Conservation (phyloP, 2,329 filamentous ascomycete species). For the Hymenoscyphus fraxineus region DNA sequence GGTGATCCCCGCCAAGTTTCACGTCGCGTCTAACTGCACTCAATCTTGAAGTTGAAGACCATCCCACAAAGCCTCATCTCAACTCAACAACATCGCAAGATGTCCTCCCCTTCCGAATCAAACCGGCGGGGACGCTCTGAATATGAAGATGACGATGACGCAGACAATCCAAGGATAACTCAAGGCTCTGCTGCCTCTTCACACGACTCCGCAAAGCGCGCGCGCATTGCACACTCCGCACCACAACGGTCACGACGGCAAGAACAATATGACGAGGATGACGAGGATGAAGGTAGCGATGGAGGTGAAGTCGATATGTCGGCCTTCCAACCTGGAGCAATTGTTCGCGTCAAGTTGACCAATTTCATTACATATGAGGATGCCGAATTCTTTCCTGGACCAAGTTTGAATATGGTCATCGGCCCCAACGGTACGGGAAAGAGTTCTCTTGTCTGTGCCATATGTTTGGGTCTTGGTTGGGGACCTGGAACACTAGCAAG, state of each 20-base stretch:
- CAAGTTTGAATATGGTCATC: conserved; percentile 96
- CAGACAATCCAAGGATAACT: conserved; percentile 19
- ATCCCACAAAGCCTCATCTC: not conserved
- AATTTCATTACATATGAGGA: conserved; percentile 96
- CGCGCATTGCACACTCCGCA: conserved; percentile 22
- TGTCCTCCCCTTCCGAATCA: conserved; percentile 7
- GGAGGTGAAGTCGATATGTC: conserved; percentile 3
- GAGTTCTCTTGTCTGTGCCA: conserved; percentile 93
- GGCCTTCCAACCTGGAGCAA: conserved; percentile 62
- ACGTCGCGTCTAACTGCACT: not conserved
- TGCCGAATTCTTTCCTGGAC: conserved; percentile 86
- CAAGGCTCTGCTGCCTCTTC: conserved; percentile 22
- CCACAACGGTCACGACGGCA: conserved; percentile 12
- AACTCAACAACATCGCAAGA: not conserved
- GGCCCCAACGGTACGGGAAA: conserved; percentile 98
- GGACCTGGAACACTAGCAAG: conserved; percentile 77
- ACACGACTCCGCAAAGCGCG: conserved; percentile 26
- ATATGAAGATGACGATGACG: conserved; percentile 30
- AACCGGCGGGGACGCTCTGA: conserved; percentile 17
- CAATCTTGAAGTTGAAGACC: not conserved
- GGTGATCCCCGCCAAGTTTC: not conserved
- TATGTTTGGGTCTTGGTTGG: conserved; percentile 88
- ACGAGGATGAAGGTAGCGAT: conserved; percentile 10
- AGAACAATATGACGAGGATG: conserved; percentile 13
- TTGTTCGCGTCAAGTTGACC: conserved; percentile 77